Percentiles rank a stretch among this genome's conserved stretches.
Evolutionary conservation across 2,329 filamentous ascomycete species (phyloP).

Genomic region (Westerdykella ornata): DNA sequence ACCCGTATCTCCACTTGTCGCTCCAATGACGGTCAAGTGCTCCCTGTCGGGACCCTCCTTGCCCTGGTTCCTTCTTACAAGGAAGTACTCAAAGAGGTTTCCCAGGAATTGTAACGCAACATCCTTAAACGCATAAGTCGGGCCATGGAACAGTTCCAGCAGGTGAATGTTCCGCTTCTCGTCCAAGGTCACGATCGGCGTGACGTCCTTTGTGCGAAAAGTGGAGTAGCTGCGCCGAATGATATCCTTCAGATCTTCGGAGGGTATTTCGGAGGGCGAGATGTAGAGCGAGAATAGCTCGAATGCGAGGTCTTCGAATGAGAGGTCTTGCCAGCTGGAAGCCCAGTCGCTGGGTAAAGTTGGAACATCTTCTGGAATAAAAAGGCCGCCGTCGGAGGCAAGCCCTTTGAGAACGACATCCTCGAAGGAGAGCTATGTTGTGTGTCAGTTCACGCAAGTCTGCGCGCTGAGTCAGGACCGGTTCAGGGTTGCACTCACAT

Average conservation of each 20-base stretch:
- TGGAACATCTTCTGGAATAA: slow-evolving; percentile 79
- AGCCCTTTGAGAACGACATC: slow-evolving; percentile 85
- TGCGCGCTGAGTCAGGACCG: neutral
- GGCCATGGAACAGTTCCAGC: slow-evolving; percentile 93
- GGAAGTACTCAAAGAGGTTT: slow-evolving; percentile 91
- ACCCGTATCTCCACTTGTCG: slow-evolving; percentile 57
- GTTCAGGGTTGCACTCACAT: slow-evolving; percentile 40
- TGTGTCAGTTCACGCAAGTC: neutral
- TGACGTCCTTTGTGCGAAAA: slow-evolving; percentile 72
- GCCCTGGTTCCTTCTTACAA: slow-evolving; percentile 64
- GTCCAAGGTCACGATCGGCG: slow-evolving; percentile 72
- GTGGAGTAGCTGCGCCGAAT: slow-evolving; percentile 81
- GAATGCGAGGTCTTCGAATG: slow-evolving; percentile 75
- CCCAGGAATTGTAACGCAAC: slow-evolving; percentile 88
- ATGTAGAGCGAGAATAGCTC: slow-evolving; percentile 85
- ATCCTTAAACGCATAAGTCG: slow-evolving; percentile 89
- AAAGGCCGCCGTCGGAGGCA: slow-evolving; percentile 78
- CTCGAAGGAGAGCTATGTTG: slow-evolving; percentile 74
- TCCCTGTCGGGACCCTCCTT: slow-evolving; percentile 60
- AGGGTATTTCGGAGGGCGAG: slow-evolving; percentile 72
- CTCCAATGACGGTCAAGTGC: slow-evolving; percentile 38
- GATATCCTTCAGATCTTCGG: slow-evolving; percentile 71
- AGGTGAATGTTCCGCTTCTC: slow-evolving; percentile 67
- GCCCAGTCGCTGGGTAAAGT: slow-evolving; percentile 57
- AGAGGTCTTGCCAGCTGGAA: slow-evolving; percentile 66